A percentile compares a stretch with the other conserved stretches of the same genome.
Conservation (phyloP, 192 early-diverging fungal species). For the Glomus cerebriforme region DNA sequence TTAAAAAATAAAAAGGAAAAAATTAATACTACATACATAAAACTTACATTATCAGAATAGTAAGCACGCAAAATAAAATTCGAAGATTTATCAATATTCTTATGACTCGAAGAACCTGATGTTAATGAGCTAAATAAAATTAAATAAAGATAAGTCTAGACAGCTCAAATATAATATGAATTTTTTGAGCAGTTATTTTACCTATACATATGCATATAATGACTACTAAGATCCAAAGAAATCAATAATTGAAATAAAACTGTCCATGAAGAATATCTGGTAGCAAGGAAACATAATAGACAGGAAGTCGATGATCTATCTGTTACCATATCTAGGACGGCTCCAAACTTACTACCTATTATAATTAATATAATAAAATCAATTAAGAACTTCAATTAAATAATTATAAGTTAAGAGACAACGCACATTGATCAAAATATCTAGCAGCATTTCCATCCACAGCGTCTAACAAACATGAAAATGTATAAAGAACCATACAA, state of each 20-base stretch:
- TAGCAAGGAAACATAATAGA: slow-evolving; percentile 83
- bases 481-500: slow-evolving; percentile 78
- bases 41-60: slow-evolving; percentile 82
- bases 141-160: not conserved
- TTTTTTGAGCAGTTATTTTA: slow-evolving; percentile 34
- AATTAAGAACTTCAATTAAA: not conserved
- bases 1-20: not conserved
- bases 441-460: slow-evolving; percentile 95
- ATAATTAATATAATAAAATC: slow-evolving; percentile 8
- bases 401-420: not conserved
- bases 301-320: slow-evolving; percentile 93
- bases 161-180: not conserved
- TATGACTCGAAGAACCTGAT: slow-evolving; percentile 87
- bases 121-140: slow-evolving; percentile 64
- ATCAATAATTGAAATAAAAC: slow-evolving; percentile 90
- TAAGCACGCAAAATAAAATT: slow-evolving; percentile 86
- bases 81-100: slow-evolving; percentile 72
- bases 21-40: not conserved
- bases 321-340: slow-evolving; percentile 99
- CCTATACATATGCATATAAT: slow-evolving; percentile 99
- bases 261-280: slow-evolving; percentile 64
- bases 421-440: slow-evolving; percentile 85
- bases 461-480: slow-evolving; percentile 93
- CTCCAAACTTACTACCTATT: slow-evolving; percentile 86
- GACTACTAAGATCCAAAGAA: slow-evolving; percentile 90